These are phyloP conservation scores for Adansonia rubrostipa DNA, from an alignment of 441 rosid genomes.

Conservation along the genomic window DNA sequence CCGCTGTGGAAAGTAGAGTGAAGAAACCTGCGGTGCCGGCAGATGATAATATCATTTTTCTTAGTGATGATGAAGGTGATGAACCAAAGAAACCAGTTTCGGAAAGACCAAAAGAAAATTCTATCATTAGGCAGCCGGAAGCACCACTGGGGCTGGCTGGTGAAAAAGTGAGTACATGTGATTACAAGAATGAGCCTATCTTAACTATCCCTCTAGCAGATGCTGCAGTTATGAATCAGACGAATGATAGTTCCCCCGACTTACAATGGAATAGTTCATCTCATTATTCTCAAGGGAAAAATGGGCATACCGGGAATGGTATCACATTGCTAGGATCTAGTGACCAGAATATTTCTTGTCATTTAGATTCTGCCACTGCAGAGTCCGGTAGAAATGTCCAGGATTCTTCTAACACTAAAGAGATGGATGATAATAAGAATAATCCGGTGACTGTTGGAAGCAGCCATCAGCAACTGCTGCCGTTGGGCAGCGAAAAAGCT, in stretches of 20 bases:
- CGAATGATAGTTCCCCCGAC: conserved; percentile 36
- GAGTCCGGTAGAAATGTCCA: conserved; percentile 41
- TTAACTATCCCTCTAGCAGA: conserved; percentile 38
- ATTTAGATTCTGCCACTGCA: conserved; percentile 32
- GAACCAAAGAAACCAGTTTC: conserved; percentile 51
- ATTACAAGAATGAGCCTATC: conserved; percentile 36
- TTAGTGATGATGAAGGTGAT: conserved; percentile 85
- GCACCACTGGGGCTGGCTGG: conserved; percentile 39
- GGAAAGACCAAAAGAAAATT: conserved; percentile 41
- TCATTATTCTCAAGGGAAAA: conserved; percentile 36
- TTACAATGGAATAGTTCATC: conserved; percentile 39
- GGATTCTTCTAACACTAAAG: conserved; percentile 39
- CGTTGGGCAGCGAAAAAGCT: conserved; percentile 38
- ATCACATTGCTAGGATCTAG: conserved; percentile 38
- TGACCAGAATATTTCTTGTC: conserved; percentile 36
- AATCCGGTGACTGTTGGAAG: conserved; percentile 36
- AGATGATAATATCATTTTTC: conserved; percentile 60
- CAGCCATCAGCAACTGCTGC: conserved; percentile 33
- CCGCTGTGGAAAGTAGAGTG: conserved; percentile 34
- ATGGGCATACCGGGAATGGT: conserved; percentile 37
- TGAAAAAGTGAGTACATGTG: conserved; percentile 32
- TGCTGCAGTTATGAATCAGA: conserved; percentile 34
- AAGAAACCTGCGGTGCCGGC: conserved; percentile 40
- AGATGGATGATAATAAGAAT: conserved; percentile 31
- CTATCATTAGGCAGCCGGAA: conserved; percentile 38